A percentile compares a stretch with the other conserved stretches of the same genome.
Conservation (phyloP, 768 basidiomycete genomes). For the Suillus spraguei region DNA sequence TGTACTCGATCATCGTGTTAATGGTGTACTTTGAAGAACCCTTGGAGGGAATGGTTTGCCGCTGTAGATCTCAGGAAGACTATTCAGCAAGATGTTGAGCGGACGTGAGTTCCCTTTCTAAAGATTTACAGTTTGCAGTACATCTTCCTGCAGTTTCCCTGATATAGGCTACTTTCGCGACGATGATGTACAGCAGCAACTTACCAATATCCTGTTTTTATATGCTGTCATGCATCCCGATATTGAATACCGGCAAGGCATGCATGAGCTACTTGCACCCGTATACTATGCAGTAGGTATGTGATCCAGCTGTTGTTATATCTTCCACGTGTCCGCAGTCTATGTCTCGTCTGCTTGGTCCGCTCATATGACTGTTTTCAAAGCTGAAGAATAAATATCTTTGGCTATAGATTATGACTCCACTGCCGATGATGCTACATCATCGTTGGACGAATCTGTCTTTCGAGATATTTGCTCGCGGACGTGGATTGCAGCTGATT, state of each 20-base stretch:
- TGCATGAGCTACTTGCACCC: slow-evolving; percentile 96
- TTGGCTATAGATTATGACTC: slow-evolving; percentile 75
- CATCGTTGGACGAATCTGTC: slow-evolving; percentile 35
- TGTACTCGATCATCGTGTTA: not conserved
- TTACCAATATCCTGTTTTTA: slow-evolving; percentile 88
- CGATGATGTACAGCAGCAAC: slow-evolving; percentile 68
- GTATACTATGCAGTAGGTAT: slow-evolving; percentile 65
- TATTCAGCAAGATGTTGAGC: slow-evolving; percentile 92
- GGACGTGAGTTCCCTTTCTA: slow-evolving; percentile 68
- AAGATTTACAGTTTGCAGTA: slow-evolving; percentile 3
- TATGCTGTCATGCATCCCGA: slow-evolving; percentile 77
- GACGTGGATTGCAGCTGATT: slow-evolving; percentile 80
- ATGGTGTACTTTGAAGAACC: slow-evolving; percentile 56
- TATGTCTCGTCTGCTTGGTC: slow-evolving; percentile 15
- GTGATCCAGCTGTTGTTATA: slow-evolving; percentile 13
- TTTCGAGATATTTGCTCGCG: slow-evolving; percentile 66
- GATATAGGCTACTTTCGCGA: slow-evolving; percentile 91
- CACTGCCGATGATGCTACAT: slow-evolving; percentile 40
- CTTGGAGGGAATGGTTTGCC: slow-evolving; percentile 94
- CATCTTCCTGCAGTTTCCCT: slow-evolving; percentile 73
- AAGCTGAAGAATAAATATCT: slow-evolving; percentile 30
- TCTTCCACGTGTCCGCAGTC: slow-evolving; percentile 10
- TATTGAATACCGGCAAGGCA: slow-evolving; percentile 95
- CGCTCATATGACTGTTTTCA: slow-evolving; percentile 19
- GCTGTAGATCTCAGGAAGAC: slow-evolving; percentile 87